These are phyloP conservation scores for Agrocybe pediades DNA, from an alignment of 768 basidiomycete species.

Conservation along the genomic window DNA sequence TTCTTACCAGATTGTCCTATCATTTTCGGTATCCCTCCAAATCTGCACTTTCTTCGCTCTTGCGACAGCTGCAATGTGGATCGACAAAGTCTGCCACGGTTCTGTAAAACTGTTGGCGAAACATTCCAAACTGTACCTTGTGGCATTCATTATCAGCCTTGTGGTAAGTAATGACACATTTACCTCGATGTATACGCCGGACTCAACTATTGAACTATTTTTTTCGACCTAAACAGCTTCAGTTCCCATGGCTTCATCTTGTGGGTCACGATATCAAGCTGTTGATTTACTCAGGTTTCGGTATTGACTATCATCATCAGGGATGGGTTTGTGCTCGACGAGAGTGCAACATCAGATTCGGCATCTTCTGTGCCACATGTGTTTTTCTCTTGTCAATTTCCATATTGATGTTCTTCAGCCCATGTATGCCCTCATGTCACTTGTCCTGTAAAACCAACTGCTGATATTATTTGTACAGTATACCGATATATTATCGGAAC, in stretches of 20 bases:
- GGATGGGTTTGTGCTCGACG: conserved; percentile 51
- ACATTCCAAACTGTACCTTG: conserved; percentile 39
- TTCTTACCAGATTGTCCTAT: conserved; percentile 44
- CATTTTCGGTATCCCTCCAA: conserved; percentile 50
- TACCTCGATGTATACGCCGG: not conserved
- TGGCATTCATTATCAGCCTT: conserved; percentile 38
- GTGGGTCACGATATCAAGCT: conserved; percentile 23
- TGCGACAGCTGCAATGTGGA: conserved; percentile 49
- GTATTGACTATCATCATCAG: conserved; percentile 24
- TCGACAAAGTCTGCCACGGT: conserved; percentile 44
- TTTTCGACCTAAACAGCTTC: conserved; percentile 27
- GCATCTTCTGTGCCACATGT: conserved; percentile 39
- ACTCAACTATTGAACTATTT: not conserved
- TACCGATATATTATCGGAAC: conserved; percentile 43
- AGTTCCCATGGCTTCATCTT: conserved; percentile 48
- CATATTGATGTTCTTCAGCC: conserved; percentile 43
- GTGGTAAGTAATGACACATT: conserved; percentile 35
- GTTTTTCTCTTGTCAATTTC: conserved; percentile 38
- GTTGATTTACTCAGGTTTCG: not conserved
- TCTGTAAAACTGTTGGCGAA: conserved; percentile 33
- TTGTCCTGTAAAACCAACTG: not conserved
- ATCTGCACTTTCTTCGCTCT: conserved; percentile 51
- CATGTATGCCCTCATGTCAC: conserved; percentile 29
- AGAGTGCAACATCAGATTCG: conserved; percentile 42
- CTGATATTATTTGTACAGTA: conserved; percentile 24